Base-by-base conservation (phyloP, 2,329 filamentous ascomycete species). In the Aspergillus sclerotialis region DNA sequence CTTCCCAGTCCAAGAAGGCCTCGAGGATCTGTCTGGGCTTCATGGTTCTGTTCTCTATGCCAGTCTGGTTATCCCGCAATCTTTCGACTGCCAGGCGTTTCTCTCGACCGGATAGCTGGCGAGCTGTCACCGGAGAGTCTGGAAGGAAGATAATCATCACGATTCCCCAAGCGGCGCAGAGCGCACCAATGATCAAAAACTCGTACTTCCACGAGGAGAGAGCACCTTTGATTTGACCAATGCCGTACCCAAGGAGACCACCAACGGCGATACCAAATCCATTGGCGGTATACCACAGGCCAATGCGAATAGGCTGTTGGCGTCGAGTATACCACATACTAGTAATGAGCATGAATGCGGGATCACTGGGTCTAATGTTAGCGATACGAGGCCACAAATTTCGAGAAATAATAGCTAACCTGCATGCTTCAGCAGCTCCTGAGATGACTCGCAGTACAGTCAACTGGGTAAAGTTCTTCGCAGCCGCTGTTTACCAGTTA, bases 331-430 rank as follows among this genome's bases (percentile, higher is more conserved):
- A 50, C 30, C 41, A 49, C 28, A 42, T 46, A 4, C 38, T 36
- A 2, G 38, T 39, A 17, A 78, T 71, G 1, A 80, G 53, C 63
- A 79, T 75, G 37, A 78, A 75, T 0, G 66, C 67, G 0, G 75
- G 75, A 42, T 44, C 37, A 37, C 37, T 39, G 11, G 1, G 3
- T 10, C 7, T 28, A 3, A 28, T 3, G n/a, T n/a, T 24, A 24
- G 8, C n/a, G n/a, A n/a, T n/a, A n/a, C n/a, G n/a, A n/a, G n/a
- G n/a, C n/a, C n/a, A n/a, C 23, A 9, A 8, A 24, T 28, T 3
- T 28, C 8, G 3, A 9, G 2, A 26, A 12, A 36, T 24, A 13
- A 12, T 13, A 11, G 11, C 11, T 10, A 19, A 34, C 38, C 38
- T 40, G 42, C 35, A 47, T 3, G 72, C 69, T 49, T 76, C 73